Evolutionary conservation across 768 basidiomycete genomes (phyloP).

Genomic region (Podaxis sp.): DNA sequence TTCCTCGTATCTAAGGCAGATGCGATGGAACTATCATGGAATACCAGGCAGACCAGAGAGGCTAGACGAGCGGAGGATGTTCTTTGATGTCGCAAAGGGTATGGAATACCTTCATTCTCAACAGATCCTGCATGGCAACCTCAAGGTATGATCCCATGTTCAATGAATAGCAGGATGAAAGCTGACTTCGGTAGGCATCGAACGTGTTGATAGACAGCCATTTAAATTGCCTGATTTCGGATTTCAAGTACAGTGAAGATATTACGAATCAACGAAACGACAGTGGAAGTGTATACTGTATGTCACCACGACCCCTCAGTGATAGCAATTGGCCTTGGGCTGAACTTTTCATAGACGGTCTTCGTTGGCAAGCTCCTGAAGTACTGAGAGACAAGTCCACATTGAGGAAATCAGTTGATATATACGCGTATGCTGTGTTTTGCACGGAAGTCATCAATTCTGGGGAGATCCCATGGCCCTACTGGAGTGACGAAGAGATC

Average conservation of each 20-base stretch:
- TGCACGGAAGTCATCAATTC: constrained; percentile 54
- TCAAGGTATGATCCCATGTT: constrained; percentile 21
- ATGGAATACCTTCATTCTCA: constrained; percentile 67
- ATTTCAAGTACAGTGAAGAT: constrained; percentile 63
- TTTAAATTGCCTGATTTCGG: constrained; percentile 59
- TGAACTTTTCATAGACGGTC: constrained; percentile 34
- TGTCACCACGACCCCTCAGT: constrained; percentile 21
- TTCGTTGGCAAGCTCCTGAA: constrained; percentile 64
- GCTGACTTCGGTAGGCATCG: constrained; percentile 30
- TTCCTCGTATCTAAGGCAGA: background rate
- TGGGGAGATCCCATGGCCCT: constrained; percentile 49
- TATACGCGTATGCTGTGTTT: constrained; percentile 58
- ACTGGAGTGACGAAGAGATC: constrained; percentile 40
- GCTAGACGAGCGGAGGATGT: constrained; percentile 44
- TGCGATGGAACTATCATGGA: constrained; percentile 39
- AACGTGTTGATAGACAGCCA: constrained; percentile 67
- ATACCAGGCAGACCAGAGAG: constrained; percentile 15
- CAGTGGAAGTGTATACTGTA: constrained; percentile 38
- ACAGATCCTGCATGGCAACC: constrained; percentile 65
- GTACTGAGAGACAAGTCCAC: constrained; percentile 39
- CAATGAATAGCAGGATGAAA: background rate
- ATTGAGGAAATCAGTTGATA: constrained; percentile 48
- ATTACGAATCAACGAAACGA: constrained; percentile 41
- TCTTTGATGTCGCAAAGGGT: constrained; percentile 65
- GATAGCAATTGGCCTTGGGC: background rate